Evolutionary conservation across 768 basidiomycete species (phyloP), one percentile per base, ranked within the genome.

Genomic region (Leucogyrophana mollusca): DNA sequence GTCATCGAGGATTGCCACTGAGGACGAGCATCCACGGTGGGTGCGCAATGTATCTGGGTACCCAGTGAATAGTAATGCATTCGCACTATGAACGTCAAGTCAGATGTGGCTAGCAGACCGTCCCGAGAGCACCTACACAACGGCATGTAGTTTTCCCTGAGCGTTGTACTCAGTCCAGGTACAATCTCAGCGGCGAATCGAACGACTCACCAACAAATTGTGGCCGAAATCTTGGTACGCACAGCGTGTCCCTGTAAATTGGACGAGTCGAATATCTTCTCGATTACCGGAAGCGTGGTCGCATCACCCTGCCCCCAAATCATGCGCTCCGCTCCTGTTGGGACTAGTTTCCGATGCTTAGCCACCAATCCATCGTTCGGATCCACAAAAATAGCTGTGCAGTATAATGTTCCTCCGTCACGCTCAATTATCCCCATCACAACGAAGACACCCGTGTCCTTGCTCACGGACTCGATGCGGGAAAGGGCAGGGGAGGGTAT

Each of bases 111-210:
- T 47, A 37, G 34, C 3, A 4, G 20, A 16, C 21, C 20, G 23
- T 4, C 21, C n/a, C 39, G 1, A 24, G 35, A 34, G 27, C 13
- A 65, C 78, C 38, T 47, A 81, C 79, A 57, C 45, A 83, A 56
- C 16, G 83, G 83, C 81, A 84, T 83, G 50, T 82, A 83, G 56
- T 85, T 84, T 50, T 85, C 84, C 83, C 83, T 84, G 43, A 33
- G 42, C n/a, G 41, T 42, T 41, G 3, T 44, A 46, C n/a, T 10
- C 0, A 43, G 34, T 24, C 23, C n/a, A 36, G 4, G 27, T 17
- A 30, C 16, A 30, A 24, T 18, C 45, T 47, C 34, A 36, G 24
- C 37, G n/a, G 14, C 4, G 24, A 10, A 4, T 17, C 24, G n/a
- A 23, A 6, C 16, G 10, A 51, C 76, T 62, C 45, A 78, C 81